phyloP scores from a whole-genome alignment of 2,329 filamentous ascomycete species.

The Parastagonospora avenae region DNA sequence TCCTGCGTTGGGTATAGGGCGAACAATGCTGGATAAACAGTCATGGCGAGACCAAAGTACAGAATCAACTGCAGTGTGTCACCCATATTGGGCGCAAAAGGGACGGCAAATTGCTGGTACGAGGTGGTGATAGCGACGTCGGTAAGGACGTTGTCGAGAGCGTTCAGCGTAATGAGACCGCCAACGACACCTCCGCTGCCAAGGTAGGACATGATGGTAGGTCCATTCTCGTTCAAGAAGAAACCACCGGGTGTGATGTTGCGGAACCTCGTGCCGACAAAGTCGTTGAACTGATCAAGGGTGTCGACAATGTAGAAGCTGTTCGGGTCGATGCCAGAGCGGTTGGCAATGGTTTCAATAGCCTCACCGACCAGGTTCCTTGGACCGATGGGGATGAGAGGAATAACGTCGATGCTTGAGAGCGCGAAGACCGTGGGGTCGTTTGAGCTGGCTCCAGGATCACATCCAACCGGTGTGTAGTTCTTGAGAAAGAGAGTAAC shows the following conservation, averaged over 20 bases:
- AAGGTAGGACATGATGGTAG: constrained; percentile 73
- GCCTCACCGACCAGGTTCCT: constrained; percentile 33
- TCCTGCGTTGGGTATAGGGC: constrained; percentile 88
- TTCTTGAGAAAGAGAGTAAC: constrained; percentile 75
- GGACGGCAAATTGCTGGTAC: constrained; percentile 76
- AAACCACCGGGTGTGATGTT: constrained; percentile 79
- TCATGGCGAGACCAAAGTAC: constrained; percentile 80
- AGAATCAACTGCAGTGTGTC: constrained; percentile 78
- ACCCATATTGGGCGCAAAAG: constrained; percentile 71
- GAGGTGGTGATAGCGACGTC: constrained; percentile 72
- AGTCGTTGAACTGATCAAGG: constrained; percentile 70
- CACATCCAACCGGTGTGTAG: constrained; percentile 58
- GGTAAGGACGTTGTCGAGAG: constrained; percentile 78
- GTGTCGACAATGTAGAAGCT: constrained; percentile 63
- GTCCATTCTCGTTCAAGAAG: constrained; percentile 69
- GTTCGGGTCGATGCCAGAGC: constrained; percentile 28
- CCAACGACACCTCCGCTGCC: constrained; percentile 67
- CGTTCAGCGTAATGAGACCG: constrained; percentile 82
- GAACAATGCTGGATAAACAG: constrained; percentile 83
- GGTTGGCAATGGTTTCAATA: constrained; percentile 33
- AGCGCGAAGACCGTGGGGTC: constrained; percentile 39
- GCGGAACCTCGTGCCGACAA: constrained; percentile 65
- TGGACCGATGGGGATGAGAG: constrained; percentile 51
- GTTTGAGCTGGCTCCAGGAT: constrained; percentile 44
- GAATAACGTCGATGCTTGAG: constrained; percentile 23